Conservation (phyloP, 371 early-diverging fungal species). For the Rhizopus sp. region DNA sequence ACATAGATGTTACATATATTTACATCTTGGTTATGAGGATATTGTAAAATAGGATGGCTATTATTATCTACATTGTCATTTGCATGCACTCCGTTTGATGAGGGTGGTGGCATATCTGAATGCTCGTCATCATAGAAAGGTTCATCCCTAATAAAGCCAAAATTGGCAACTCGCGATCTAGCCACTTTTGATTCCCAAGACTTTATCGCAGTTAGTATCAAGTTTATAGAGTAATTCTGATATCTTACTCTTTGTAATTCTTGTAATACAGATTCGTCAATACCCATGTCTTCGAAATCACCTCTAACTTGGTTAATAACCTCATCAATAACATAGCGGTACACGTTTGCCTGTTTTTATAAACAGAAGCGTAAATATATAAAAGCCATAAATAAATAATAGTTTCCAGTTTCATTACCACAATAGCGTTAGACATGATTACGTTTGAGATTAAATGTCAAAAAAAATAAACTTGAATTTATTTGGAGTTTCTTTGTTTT, state of each 20-base stretch:
- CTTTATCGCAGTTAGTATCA: slow-evolving; percentile 35
- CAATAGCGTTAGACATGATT: slow-evolving; percentile 50
- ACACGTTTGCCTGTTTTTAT: slow-evolving; percentile 66
- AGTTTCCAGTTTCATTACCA: slow-evolving; percentile 24
- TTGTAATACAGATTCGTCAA: slow-evolving; percentile 83
- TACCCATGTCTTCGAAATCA: slow-evolving; percentile 91
- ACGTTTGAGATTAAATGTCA: not conserved
- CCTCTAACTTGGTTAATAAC: slow-evolving; percentile 87
- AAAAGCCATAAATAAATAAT: slow-evolving; percentile 1
- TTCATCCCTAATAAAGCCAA: slow-evolving; percentile 55
- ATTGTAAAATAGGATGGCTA: slow-evolving; percentile 4
- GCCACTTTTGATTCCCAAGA: slow-evolving; percentile 87
- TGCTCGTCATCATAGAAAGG: slow-evolving; percentile 44
- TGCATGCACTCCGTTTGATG: slow-evolving; percentile 3
- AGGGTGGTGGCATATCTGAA: not conserved
- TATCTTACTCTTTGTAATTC: slow-evolving; percentile 84
- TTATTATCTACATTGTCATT: not conserved
- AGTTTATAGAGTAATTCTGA: not conserved
- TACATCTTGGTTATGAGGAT: slow-evolving; percentile 9
- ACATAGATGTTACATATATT: not conserved
- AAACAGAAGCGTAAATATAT: not conserved
- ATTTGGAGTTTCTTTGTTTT: not conserved
- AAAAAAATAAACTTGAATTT: not conserved
- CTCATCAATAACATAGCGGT: slow-evolving; percentile 91
- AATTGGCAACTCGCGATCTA: slow-evolving; percentile 76